These are phyloP conservation scores for Microthlaspi erraticum DNA, from an alignment of 345 rosid genomes.

Conservation along the genomic window DNA sequence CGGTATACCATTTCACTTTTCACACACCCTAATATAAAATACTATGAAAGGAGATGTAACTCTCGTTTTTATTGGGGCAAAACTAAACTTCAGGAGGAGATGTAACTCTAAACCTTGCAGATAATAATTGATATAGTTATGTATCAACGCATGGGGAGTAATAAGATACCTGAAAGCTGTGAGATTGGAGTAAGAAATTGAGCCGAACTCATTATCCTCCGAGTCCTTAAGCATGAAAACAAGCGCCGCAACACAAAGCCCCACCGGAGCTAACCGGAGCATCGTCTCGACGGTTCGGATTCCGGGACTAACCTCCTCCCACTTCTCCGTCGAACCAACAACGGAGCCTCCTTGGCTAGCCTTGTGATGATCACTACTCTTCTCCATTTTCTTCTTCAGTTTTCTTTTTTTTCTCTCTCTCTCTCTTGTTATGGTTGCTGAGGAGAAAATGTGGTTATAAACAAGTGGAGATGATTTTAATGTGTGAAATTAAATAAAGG, in stretches of 20 bases:
- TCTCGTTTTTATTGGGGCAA: too few species aligned
- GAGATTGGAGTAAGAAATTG: slow-evolving; percentile 43
- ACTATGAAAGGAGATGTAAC: background rate
- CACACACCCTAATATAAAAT: background rate
- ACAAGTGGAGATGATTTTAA: slow-evolving; percentile 23
- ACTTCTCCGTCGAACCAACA: slow-evolving; percentile 20
- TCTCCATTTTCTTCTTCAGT: slow-evolving; percentile 35
- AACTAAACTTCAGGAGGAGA: too few species aligned
- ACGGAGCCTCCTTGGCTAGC: slow-evolving; percentile 22
- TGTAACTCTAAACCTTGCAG: background rate
- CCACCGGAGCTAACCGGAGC: slow-evolving; percentile 49
- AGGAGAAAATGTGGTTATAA: slow-evolving; percentile 35
- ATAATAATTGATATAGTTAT: background rate
- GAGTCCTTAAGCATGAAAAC: slow-evolving; percentile 47
- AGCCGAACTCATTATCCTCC: slow-evolving; percentile 39
- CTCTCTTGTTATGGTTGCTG: slow-evolving; percentile 9
- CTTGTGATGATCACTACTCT: slow-evolving; percentile 37
- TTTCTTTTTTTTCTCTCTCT: slow-evolving; percentile 1
- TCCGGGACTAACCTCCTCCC: slow-evolving; percentile 37
- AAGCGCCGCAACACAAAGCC: slow-evolving; percentile 48
- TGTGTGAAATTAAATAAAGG: slow-evolving; percentile 35
- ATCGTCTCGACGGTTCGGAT: slow-evolving; percentile 44
- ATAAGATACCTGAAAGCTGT: slow-evolving; percentile 35
- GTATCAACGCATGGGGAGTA: slow-evolving; percentile 1
- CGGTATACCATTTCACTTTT: slow-evolving; percentile 1